Conservation (phyloP, 2,329 filamentous ascomycete species). For the Zasmidium angulare region DNA sequence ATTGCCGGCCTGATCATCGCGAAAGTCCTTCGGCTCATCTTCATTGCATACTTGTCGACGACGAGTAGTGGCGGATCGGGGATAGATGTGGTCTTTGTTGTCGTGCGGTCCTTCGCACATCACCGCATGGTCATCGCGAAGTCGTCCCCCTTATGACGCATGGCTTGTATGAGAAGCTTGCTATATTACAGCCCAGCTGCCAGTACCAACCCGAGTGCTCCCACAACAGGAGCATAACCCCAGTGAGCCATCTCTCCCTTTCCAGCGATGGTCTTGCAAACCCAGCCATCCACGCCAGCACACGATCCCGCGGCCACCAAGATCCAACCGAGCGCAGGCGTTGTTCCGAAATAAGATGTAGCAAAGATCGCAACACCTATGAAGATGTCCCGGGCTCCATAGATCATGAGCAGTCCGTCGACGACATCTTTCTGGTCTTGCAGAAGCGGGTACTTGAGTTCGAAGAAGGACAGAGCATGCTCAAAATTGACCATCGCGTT, state of each 20-base stretch:
- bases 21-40: too few species aligned
- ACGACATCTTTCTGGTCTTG: constrained; percentile 40
- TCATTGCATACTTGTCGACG: too few species aligned
- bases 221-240: constrained; percentile 47
- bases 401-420: constrained; percentile 47
- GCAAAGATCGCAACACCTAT: constrained; percentile 45
- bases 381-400: constrained; percentile 52
- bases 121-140: too few species aligned
- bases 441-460: constrained; percentile 34
- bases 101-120: too few species aligned
- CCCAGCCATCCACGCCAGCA: constrained; percentile 48
- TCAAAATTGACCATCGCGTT: constrained; percentile 42
- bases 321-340: constrained; percentile 44
- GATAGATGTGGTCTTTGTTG: too few species aligned
- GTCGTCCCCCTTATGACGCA: not conserved
- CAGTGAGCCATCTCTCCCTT: constrained; percentile 52
- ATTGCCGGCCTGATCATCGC: too few species aligned
- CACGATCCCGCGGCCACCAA: constrained; percentile 43
- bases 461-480: constrained; percentile 40
- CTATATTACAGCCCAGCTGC: not conserved
- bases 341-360: constrained; percentile 40
- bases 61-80: too few species aligned
- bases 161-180: not conserved
- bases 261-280: constrained; percentile 40
- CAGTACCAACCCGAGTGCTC: not conserved